Conservation (phyloP, 208 protist genomes). For the Phytomonas serpens region DNA sequence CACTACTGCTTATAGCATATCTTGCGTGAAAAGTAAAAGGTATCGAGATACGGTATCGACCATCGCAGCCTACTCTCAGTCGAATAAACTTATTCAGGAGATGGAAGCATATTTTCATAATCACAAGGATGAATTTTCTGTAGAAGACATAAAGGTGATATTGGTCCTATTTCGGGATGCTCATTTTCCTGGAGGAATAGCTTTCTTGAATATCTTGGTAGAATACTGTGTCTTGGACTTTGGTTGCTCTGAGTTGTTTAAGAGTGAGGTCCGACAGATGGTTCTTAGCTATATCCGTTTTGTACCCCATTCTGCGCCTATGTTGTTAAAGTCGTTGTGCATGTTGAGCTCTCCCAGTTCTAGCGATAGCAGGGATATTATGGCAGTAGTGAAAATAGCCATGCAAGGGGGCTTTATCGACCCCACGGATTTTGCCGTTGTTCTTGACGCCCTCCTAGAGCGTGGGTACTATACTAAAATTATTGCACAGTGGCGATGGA, state of each 20-base stretch:
- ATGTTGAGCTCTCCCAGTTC: slow-evolving; percentile 19
- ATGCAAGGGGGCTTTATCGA: slow-evolving; percentile 34
- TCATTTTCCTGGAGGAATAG: not conserved
- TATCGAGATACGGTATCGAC: slow-evolving; percentile 28
- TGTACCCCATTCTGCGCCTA: slow-evolving; percentile 22
- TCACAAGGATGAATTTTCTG: slow-evolving; percentile 12
- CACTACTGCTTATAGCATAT: slow-evolving; percentile 24
- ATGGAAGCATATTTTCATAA: slow-evolving; percentile 18
- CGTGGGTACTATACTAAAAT: slow-evolving; percentile 24
- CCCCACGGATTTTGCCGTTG: slow-evolving; percentile 39
- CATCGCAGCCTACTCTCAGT: slow-evolving; percentile 33
- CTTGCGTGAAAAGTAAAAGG: slow-evolving; percentile 18
- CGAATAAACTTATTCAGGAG: slow-evolving; percentile 13
- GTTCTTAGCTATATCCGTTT: slow-evolving; percentile 41
- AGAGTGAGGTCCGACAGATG: slow-evolving; percentile 19
- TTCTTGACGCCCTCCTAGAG: slow-evolving; percentile 35
- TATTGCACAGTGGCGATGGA: slow-evolving; percentile 58
- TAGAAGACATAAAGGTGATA: slow-evolving; percentile 23
- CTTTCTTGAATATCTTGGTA: not conserved
- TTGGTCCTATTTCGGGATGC: not conserved
- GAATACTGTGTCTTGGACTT: not conserved
- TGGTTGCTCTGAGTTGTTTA: not conserved
- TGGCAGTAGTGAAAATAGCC: slow-evolving; percentile 36
- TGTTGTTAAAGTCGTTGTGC: slow-evolving; percentile 44
- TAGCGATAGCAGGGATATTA: slow-evolving; percentile 25